Conservation (phyloP, 1,284 basidiomycete genomes). For the Ustilago xerochloae region DNA sequence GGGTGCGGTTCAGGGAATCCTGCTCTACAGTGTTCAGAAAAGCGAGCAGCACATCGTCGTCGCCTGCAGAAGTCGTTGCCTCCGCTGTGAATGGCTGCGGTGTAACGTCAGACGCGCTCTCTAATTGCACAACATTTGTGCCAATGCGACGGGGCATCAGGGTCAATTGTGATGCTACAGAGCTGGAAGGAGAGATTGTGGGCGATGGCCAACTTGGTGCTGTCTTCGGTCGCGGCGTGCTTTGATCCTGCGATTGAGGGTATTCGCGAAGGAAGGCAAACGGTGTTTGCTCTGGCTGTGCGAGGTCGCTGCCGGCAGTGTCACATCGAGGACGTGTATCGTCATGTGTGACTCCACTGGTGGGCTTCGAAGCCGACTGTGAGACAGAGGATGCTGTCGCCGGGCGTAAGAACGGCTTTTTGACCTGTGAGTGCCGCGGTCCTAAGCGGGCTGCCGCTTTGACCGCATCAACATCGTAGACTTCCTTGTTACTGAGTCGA, state of each 20-base stretch:
- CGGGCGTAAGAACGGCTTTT: slow-evolving; percentile 7
- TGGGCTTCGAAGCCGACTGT: background rate
- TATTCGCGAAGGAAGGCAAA: slow-evolving; percentile 7
- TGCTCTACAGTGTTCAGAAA: slow-evolving; percentile 44
- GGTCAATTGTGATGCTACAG: slow-evolving; percentile 19
- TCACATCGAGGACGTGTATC: slow-evolving; percentile 2
- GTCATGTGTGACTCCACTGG: background rate
- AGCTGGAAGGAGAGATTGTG: slow-evolving; percentile 20
- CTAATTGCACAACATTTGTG: background rate
- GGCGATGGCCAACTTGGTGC: slow-evolving; percentile 38
- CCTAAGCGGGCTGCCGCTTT: slow-evolving; percentile 39
- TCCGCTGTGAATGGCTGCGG: background rate
- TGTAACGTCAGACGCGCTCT: background rate
- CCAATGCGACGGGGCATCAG: slow-evolving; percentile 12
- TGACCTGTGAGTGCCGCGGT: background rate
- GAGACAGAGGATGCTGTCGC: slow-evolving; percentile 23
- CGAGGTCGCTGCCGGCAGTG: background rate
- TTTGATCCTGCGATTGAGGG: background rate
- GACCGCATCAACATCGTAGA: slow-evolving; percentile 47
- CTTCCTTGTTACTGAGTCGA: slow-evolving; percentile 25
- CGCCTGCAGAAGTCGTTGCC: background rate
- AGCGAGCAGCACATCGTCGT: slow-evolving; percentile 34
- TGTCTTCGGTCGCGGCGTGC: slow-evolving; percentile 32
- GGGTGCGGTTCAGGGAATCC: slow-evolving; percentile 27
- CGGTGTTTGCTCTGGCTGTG: background rate